Conservation (phyloP, 352 stramenopile species). For the Albugo candida region DNA sequence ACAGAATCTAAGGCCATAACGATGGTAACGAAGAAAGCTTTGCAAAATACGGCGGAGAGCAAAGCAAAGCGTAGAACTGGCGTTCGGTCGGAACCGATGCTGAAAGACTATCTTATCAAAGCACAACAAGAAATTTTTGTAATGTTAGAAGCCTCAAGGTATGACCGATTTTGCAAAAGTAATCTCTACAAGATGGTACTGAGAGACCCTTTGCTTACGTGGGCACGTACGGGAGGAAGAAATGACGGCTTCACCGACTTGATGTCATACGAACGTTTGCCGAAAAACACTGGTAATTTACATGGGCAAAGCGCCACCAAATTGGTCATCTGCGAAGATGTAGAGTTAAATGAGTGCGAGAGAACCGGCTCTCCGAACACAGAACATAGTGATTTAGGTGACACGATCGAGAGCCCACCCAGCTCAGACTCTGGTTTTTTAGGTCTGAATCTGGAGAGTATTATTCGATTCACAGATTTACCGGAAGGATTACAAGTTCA, state of each 20-base stretch:
- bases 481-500: constrained; percentile 64
- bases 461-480: constrained; percentile 63
- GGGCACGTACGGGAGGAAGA: constrained; percentile 33
- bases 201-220: constrained; percentile 45
- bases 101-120: constrained; percentile 27
- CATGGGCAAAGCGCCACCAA: neutral
- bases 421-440: constrained; percentile 22
- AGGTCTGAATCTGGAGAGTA: constrained; percentile 58
- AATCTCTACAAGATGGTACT: constrained; percentile 63
- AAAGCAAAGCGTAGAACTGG: constrained; percentile 12
- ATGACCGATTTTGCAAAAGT: constrained; percentile 69
- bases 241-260: constrained; percentile 39
- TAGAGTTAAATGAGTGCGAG: neutral
- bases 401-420: neutral
- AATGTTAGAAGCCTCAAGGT: constrained; percentile 64
- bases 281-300: neutral
- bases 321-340: neutral
- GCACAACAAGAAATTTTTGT: constrained; percentile 69
- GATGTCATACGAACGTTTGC: constrained; percentile 3
- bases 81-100: constrained; percentile 23
- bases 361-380: neutral
- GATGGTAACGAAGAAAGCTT: constrained; percentile 45
- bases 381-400: constrained; percentile 16
- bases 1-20: constrained; percentile 65
- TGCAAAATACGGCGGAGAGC: constrained; percentile 26